Evolutionary conservation across 768 basidiomycete genomes (phyloP), one percentile per base, ranked within the genome.

Genomic region (Boletus pseudo-olivaceus): DNA sequence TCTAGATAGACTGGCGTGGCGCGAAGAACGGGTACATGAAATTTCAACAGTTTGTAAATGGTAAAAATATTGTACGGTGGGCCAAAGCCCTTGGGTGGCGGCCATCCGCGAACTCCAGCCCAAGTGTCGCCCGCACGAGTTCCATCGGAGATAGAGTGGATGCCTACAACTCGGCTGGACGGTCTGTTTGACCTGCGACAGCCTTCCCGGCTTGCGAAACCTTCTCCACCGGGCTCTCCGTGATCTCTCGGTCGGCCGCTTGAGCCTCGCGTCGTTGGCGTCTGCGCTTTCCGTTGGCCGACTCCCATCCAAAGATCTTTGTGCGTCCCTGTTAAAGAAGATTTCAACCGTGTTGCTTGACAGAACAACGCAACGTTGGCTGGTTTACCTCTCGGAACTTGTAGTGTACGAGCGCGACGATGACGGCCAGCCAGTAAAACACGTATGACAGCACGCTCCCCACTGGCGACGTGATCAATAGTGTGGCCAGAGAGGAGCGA

Each of bases 401-500:
- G 76, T 89, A 73, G 59, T 72, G 80, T 47, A 88, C 64, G 48
- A 98, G 78, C 3, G 75, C 75, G 33, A 65, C 79, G 43, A 95
- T 83, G 60, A 88, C 89, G 12, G 85, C 82, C 56, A 97, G 59
- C 95, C 95, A 98, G 76, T 95, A 98, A 71, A 92, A 88, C 45
- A 91, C 82, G 69, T 98, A 98, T 0, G 85, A 75, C n/a, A 96
- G 75, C 20, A 98, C 79, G 1, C 87, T 81, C 12, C 95, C 93
- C 55, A 87, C 81, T 82, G 56, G 34, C 8, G 55, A 20, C 40
- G 34, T 10, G 46, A 42, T 59, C 19, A 49, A 12, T 34, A 14
- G 35, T 19, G 42, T 44, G 47, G 46, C 45, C 6, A 41, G 45
- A 23, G 20, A 17, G 2, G 8, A 7, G 45, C 29, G 42, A 14